Conservation (phyloP, 495 filamentous ascomycete genomes). For the Penicillium samsonianum region DNA sequence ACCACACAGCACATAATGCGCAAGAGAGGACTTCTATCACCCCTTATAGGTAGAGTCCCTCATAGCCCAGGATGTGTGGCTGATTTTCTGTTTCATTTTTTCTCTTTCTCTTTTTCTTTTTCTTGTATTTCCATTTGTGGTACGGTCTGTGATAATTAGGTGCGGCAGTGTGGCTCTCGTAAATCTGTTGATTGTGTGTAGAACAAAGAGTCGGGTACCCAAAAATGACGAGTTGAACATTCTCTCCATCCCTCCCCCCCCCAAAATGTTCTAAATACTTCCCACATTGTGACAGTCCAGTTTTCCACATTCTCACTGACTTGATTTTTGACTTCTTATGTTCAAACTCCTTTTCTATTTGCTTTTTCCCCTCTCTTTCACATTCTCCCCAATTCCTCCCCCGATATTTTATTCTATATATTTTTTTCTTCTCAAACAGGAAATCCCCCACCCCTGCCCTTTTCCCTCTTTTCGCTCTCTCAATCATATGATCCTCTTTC, state of each 20-base stretch:
- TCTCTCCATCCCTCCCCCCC: conserved; percentile 7
- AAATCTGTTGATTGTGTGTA: neutral
- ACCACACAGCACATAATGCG: conserved; percentile 3
- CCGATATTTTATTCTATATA: neutral
- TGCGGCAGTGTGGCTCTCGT: neutral
- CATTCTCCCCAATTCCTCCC: neutral
- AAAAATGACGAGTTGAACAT: conserved; percentile 14
- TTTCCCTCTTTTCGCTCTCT: neutral
- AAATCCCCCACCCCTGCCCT: conserved; percentile 3
- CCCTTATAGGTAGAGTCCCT: neutral
- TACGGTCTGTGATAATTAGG: neutral
- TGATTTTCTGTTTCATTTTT: neutral
- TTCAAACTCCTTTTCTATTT: neutral
- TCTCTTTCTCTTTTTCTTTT: neutral
- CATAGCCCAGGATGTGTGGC: neutral
- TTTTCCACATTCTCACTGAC: conserved; percentile 13
- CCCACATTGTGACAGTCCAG: conserved; percentile 10
- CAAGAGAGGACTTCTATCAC: conserved; percentile 1
- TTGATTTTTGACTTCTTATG: too few species aligned
- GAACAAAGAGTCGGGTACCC: conserved; percentile 12
- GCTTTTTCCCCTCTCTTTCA: neutral
- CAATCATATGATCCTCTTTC: conserved; percentile 4
- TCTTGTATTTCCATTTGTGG: neutral
- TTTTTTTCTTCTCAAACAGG: conserved; percentile 4
- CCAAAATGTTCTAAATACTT: conserved; percentile 13